phyloP scores from a whole-genome alignment of 2,329 filamentous ascomycete genomes.

The Ophidiomyces ophidiicola region DNA sequence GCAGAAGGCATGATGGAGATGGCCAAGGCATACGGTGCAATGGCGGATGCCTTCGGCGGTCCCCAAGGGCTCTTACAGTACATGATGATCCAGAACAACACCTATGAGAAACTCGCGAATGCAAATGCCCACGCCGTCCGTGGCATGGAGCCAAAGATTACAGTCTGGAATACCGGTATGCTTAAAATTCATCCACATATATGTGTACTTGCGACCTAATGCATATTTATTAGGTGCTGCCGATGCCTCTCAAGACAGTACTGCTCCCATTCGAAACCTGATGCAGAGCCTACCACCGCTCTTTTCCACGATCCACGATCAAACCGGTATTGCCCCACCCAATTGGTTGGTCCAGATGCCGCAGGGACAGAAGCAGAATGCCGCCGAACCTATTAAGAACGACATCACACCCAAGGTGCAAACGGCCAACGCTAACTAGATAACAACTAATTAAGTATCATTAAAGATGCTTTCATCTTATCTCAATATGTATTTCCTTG shows the following conservation, averaged over 20 bases:
- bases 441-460: background rate
- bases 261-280: slow-evolving; percentile 60
- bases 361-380: slow-evolving; percentile 14
- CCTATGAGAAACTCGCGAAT: slow-evolving; percentile 62
- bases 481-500: background rate
- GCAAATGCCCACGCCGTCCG: slow-evolving; percentile 65
- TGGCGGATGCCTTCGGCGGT: slow-evolving; percentile 62
- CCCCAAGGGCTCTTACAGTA: slow-evolving; percentile 68
- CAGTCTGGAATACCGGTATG: slow-evolving; percentile 69
- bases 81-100: slow-evolving; percentile 76
- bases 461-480: background rate
- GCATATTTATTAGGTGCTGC: slow-evolving; percentile 25
- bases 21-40: slow-evolving; percentile 65
- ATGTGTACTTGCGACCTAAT: background rate
- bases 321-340: slow-evolving; percentile 71
- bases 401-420: slow-evolving; percentile 1
- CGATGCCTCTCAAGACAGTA: slow-evolving; percentile 40
- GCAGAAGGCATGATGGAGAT: slow-evolving; percentile 66
- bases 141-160: slow-evolving; percentile 78
- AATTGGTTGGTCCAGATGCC: slow-evolving; percentile 55
- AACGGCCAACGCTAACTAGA: background rate
- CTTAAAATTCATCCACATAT: background rate
- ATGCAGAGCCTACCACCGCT: slow-evolving; percentile 76
- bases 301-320: slow-evolving; percentile 74
- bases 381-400: background rate